These are phyloP conservation scores for Saksenaea oblongispora DNA, from an alignment of 371 early-diverging fungal genomes.

Conservation along the genomic window DNA sequence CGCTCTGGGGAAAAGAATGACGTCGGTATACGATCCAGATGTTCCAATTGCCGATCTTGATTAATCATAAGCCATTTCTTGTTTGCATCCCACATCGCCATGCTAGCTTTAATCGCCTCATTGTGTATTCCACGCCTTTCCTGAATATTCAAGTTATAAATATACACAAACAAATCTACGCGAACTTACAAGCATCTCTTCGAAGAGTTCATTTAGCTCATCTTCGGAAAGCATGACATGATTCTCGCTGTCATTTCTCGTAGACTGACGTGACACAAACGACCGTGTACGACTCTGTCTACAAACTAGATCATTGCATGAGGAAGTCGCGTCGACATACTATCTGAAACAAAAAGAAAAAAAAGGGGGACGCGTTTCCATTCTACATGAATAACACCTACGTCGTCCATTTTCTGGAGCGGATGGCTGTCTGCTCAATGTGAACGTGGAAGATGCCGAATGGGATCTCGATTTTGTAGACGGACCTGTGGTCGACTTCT, in stretches of 20 bases:
- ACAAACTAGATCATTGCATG: background rate
- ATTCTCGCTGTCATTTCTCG: background rate
- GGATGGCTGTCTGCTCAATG: background rate
- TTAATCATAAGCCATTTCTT: conserved; percentile 51
- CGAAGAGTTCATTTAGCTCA: background rate
- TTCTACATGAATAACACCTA: background rate
- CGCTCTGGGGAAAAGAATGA: conserved; percentile 8
- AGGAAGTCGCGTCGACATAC: background rate
- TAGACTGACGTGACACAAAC: background rate
- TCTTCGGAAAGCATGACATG: background rate
- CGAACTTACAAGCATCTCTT: background rate
- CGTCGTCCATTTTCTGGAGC: background rate
- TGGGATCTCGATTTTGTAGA: background rate
- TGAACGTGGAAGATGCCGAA: background rate
- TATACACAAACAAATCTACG: background rate
- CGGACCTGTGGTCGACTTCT: background rate
- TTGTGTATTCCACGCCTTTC: conserved; percentile 38
- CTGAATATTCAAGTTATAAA: conserved; percentile 6
- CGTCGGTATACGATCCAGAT: conserved; percentile 12
- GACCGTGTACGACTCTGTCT: background rate
- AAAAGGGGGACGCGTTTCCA: background rate
- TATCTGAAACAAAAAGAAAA: too few species aligned
- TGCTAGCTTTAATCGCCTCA: conserved; percentile 25
- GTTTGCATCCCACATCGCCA: conserved; percentile 31
- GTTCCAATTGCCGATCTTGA: conserved; percentile 44